Base-by-base conservation (phyloP, 2,329 filamentous ascomycete genomes). In the Stachybotrys elegans region DNA sequence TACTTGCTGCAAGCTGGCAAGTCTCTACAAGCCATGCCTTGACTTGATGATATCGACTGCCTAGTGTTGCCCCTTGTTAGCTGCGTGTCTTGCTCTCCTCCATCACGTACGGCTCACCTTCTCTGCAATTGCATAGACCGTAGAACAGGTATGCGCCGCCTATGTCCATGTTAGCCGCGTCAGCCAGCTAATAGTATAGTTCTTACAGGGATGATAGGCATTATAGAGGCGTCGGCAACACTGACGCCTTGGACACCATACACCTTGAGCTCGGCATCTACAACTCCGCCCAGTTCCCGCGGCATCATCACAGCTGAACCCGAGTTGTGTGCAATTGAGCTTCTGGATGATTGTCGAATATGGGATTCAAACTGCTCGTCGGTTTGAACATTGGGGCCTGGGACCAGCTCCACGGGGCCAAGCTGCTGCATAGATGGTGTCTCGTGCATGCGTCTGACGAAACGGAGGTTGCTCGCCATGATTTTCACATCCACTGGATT, bases 401-500 rank as follows among this genome's bases (percentile, higher is more conserved):
- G 68, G 48, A 59, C 57, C 52, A 69, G 69, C 19, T 58, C 63
- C 51, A 71, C 72, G 7, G 48, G 48, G 8, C 43, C 40, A 3
- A 50, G 40, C n/a, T 39, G 38, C 35, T 35, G 20, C 21, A 52
- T 41, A 7, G 45, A 40, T 35, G 40, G 25, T 4, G 50, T 50
- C 20, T 44, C 39, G 27, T 52, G 50, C 20, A 63, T 59, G 12
- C 65, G 56, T 12, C 73, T 70, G 1, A 67, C 59, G 27, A 71
- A 67, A 36, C 65, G 49, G 48, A 77, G 55, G 4, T 65, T 71
- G 47, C 78, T 71, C 22, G 66, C 61, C 14, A 75, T 44, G 2
- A 72, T 71, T 23, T 66, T 52, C 1, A 74, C 56, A 46, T 78
- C 73, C 12, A 65, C 58, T 29, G 71, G 71, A 4, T 63, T 61